Base-by-base conservation (phyloP, 1,139 yeast genomes). In the Zygotorulaspora mrakii region DNA sequence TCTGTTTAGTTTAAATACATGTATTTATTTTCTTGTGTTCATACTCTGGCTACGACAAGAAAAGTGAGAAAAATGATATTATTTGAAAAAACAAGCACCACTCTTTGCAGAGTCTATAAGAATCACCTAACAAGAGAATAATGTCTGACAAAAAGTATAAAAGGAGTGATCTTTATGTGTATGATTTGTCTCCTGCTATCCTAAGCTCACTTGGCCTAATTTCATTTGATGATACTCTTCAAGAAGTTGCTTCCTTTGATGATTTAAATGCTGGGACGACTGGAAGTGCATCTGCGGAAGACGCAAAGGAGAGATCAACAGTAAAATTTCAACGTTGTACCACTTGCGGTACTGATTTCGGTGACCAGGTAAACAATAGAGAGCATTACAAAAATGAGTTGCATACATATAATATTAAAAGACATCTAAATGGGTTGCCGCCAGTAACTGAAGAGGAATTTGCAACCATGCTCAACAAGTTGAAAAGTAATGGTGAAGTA, bases 381-480 rank as follows among this genome's bases (percentile, higher is more conserved):
- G 63, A 62, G n/a, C 83, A 80, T 53, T 80, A 74, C 64, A 77
- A 74, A 49, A 69, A 79, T 0, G 87, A 82, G 52, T 69, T 72
- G 25, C 82, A 82, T 53, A 68, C 78, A 33, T 73, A 71, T 54
- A 85, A 85, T 55, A 54, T 77, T 40, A 79, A 78, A 56, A 66
- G 91, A 47, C 61, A 67, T 17, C 54, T 74, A 31, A 65, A 67
- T 27, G 72, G 73, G 2, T 65, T 74, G 36, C 62, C 69, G 1
- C 68, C 77, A 1, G 59, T 83, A 20, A 64, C 71, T 2, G 85
- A 77, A 50, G 72, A 66, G 1, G 79, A 81, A 53, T 84, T 82
- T 51, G 84, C 80, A 23, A 63, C 65, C 9, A 49, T 78, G 33
- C 57, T 79, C 35, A 82, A 76, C 35, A 69, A 68, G 25, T 66